These are phyloP conservation scores for Aspergillus cavernicola DNA, from an alignment of 495 filamentous ascomycete species.

Conservation along the genomic window DNA sequence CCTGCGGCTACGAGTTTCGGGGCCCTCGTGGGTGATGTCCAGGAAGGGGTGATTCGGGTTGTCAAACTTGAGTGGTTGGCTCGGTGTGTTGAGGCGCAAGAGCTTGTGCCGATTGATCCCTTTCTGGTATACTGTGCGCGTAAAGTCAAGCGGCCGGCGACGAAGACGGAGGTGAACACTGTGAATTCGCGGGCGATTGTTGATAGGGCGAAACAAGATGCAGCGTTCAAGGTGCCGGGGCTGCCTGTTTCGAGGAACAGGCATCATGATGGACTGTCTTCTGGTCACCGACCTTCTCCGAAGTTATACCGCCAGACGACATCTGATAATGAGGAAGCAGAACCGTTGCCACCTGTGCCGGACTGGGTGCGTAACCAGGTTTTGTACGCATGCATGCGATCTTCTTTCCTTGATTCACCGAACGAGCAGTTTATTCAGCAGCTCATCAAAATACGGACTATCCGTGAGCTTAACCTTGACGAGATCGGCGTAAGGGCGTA, in stretches of 20 bases:
- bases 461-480: constrained; percentile 67
- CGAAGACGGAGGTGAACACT: not conserved
- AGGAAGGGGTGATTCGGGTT: constrained; percentile 53
- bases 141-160: constrained; percentile 18
- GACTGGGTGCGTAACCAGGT: constrained; percentile 63
- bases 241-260: not conserved
- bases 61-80: constrained; percentile 75
- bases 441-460: constrained; percentile 68
- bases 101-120: constrained; percentile 52
- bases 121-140: constrained; percentile 65
- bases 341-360: constrained; percentile 56
- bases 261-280: constrained; percentile 7
- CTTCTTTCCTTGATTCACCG: constrained; percentile 62
- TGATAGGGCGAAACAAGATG: constrained; percentile 52
- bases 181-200: constrained; percentile 36
- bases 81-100: constrained; percentile 51
- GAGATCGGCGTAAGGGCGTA: constrained; percentile 84
- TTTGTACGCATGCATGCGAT: constrained; percentile 78
- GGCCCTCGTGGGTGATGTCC: not conserved
- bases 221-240: constrained; percentile 21
- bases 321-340: constrained; percentile 61
- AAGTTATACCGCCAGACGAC: constrained; percentile 63
- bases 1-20: not conserved
- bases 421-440: constrained; percentile 75
- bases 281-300: constrained; percentile 31